Evolutionary conservation across 2,329 filamentous ascomycete genomes (phyloP).

Genomic region (Nannizzia gypsea): DNA sequence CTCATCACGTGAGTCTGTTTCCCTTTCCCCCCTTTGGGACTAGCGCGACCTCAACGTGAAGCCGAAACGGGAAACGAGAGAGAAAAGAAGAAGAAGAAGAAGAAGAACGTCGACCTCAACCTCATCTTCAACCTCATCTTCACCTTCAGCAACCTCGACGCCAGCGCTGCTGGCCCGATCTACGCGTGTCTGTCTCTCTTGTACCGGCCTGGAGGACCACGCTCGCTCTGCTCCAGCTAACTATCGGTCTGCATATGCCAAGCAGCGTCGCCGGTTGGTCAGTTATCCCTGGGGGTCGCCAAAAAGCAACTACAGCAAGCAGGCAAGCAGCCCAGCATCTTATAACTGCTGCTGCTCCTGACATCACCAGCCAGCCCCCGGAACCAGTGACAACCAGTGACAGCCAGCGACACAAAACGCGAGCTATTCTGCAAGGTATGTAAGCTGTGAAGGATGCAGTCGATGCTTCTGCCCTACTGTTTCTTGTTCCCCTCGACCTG

Average conservation of each 20-base stretch:
- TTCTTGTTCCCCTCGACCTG: not conserved
- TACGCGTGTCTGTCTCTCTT: not conserved
- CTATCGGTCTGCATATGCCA: constrained; percentile 18
- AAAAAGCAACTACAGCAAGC: constrained; percentile 7
- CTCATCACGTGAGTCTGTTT: not conserved
- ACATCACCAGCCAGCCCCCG: not conserved
- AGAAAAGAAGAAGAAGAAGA: not conserved
- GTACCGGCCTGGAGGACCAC: not conserved
- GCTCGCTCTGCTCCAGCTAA: not conserved
- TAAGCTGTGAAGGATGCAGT: not conserved
- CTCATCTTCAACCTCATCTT: no score
- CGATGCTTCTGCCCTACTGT: not conserved
- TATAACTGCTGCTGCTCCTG: not conserved
- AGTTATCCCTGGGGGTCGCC: constrained; percentile 22
- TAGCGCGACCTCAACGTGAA: not conserved
- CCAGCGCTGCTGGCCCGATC: not conserved
- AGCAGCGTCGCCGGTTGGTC: constrained; percentile 26
- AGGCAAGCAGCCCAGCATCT: constrained; percentile 11
- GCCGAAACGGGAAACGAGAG: not conserved
- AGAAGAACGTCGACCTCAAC: not conserved
- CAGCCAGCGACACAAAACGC: not conserved
- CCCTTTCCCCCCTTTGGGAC: not conserved
- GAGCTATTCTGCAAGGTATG: not conserved
- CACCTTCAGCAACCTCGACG: no score
- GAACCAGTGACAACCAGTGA: not conserved